Evolutionary conservation across 305 asterid species (phyloP).

Genomic region (Fraxinus platypoda): DNA sequence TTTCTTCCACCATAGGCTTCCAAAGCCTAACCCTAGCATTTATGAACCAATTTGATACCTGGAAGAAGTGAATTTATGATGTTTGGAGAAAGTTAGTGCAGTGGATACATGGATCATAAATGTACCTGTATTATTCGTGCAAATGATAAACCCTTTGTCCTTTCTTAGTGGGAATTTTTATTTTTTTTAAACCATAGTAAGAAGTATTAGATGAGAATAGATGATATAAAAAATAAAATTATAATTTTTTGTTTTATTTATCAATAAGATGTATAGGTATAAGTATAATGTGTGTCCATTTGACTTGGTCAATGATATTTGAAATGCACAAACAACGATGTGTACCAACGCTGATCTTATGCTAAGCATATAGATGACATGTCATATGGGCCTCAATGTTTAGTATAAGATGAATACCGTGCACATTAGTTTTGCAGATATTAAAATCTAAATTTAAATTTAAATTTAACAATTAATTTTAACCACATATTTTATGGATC

Average conservation of each 20-base stretch:
- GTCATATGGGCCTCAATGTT: neutral
- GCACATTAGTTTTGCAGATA: too few species aligned
- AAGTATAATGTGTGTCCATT: neutral
- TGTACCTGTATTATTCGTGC: slow-evolving; percentile 4
- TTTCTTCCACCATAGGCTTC: slow-evolving; percentile 91
- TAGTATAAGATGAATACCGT: too few species aligned
- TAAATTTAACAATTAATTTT: too few species aligned
- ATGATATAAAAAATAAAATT: neutral
- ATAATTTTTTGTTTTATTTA: neutral
- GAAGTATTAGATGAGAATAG: neutral
- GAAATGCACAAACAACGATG: neutral
- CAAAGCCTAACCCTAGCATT: slow-evolving; percentile 88
- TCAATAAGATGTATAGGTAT: neutral
- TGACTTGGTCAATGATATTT: neutral
- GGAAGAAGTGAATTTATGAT: slow-evolving; percentile 20
- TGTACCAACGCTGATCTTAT: neutral
- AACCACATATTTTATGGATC: too few species aligned
- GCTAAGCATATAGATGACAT: neutral
- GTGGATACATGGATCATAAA: slow-evolving; percentile 17
- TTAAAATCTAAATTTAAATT: too few species aligned
- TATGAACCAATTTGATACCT: slow-evolving; percentile 92
- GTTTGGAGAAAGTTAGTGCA: neutral
- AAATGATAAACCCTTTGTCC: neutral
- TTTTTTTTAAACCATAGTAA: neutral
- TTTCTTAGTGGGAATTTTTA: neutral